Evolutionary conservation across 176 grass and related monocot genomes (phyloP).

Genomic region (Aechmea fasciata): DNA sequence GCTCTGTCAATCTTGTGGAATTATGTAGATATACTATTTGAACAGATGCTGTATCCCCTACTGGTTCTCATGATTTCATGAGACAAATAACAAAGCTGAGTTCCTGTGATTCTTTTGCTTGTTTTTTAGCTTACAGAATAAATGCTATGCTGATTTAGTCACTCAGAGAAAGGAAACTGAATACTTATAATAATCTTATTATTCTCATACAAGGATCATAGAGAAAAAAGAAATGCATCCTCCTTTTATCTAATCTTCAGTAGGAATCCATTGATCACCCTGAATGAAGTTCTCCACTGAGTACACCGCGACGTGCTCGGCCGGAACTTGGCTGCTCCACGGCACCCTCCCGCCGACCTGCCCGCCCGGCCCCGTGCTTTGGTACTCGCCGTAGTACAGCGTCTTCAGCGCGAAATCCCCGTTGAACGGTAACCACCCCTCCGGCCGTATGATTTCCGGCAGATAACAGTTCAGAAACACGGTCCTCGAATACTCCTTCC

Average conservation of each 20-base stretch:
- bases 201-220: not conserved
- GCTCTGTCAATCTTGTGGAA: too few species aligned
- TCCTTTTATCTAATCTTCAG: not conserved
- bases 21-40: too few species aligned
- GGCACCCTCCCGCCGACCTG: constrained; percentile 27
- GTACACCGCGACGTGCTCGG: constrained; percentile 55
- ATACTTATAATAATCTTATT: not conserved
- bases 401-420: constrained; percentile 85
- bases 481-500: constrained; percentile 95
- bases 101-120: too few species aligned
- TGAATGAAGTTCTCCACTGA: constrained; percentile 75
- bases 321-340: constrained; percentile 80
- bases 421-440: constrained; percentile 64
- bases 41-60: not conserved
- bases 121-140: too few species aligned
- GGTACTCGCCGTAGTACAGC: constrained; percentile 75
- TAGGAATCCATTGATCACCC: constrained; percentile 72
- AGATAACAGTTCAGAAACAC: constrained; percentile 56
- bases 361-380: constrained; percentile 48
- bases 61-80: not conserved
- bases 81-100: not conserved
- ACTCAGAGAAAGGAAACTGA: too few species aligned
- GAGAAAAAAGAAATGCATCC: not conserved
- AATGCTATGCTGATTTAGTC: too few species aligned
- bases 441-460: constrained; percentile 57